Evolutionary conservation across 2,329 filamentous ascomycete genomes (phyloP), one percentile per base, ranked within the genome.

Genomic region (Colletotrichum plurivorum): DNA sequence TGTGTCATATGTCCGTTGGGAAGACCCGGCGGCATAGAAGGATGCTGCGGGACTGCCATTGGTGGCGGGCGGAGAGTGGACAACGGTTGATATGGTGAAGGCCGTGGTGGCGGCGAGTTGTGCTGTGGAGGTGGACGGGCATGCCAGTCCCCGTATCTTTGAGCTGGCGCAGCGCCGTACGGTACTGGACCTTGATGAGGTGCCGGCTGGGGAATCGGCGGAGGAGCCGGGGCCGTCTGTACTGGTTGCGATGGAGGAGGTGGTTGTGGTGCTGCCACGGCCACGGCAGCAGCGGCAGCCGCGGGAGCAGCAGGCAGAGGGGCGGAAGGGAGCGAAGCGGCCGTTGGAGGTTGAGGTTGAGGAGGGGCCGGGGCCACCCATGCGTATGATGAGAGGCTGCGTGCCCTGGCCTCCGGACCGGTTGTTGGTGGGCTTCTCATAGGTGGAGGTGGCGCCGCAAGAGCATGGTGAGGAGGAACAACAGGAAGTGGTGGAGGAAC

Each of bases 11-110:
- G 76, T 5, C 80, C 78, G 43, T 81, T 84, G 31, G 84, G 85
- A 49, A 84, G 80, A 10, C 81, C 78, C 15, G 82, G 81, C 9
- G 80, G 73, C 48, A 80, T 67, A 8, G 78, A 82, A 54, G 83
- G 78, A 5, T 81, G 78, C 8, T 83, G 79, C 48, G 84, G 80
- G 8, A 81, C 80, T 16, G 80, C 76, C 69, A 85, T 75, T 6
- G 85, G 81, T 27, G 86, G 86, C 4, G 87, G 87, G 9, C 86
- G 84, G 16, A 89, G 81, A 22, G 84, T 78, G 15, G 84, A 80
- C 18, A 85, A 76, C 43, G 78, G 78, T 56, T 70, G 71, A 5
- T 80, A 73, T n/a, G 75, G 70, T 15, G 80, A 78, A 41, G 76
- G 77, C 49, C 87, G 83, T 61, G 84, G 83, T 31, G 83, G 76